phyloP scores from a whole-genome alignment of 176 grass and related monocot genomes.

The Dactylis glomerata region DNA sequence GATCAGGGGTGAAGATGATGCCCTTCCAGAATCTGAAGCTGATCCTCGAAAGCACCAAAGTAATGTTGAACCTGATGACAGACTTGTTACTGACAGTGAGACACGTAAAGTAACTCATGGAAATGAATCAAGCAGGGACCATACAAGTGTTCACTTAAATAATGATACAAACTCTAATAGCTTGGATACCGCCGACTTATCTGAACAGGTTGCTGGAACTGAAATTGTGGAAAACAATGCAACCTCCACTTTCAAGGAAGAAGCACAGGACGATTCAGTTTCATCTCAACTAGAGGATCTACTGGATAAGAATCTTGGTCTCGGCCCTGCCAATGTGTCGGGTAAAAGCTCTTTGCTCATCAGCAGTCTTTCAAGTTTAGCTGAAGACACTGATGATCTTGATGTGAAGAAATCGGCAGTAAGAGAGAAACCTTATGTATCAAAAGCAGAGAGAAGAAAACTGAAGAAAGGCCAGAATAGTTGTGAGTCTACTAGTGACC shows the following conservation, averaged over 20 bases:
- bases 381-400: constrained; percentile 46
- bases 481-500: constrained; percentile 32
- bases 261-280: constrained; percentile 34
- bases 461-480: constrained; percentile 71
- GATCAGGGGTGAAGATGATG: constrained; percentile 81
- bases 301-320: constrained; percentile 80
- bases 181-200: constrained; percentile 23
- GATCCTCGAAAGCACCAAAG: constrained; percentile 38
- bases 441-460: constrained; percentile 94
- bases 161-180: constrained; percentile 13
- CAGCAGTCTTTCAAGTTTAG: constrained; percentile 31
- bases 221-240: constrained; percentile 26
- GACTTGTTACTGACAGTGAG: constrained; percentile 40
- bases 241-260: constrained; percentile 33
- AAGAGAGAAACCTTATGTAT: constrained; percentile 91
- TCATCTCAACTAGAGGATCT: constrained; percentile 89
- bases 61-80: constrained; percentile 44
- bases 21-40: constrained; percentile 45
- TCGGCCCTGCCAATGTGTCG: constrained; percentile 64
- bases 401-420: constrained; percentile 44
- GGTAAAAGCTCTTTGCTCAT: constrained; percentile 41
- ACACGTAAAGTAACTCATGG: constrained; percentile 31
- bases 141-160: constrained; percentile 29
- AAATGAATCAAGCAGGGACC: constrained; percentile 40
- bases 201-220: constrained; percentile 31